These are phyloP conservation scores for Aegle marmelos DNA, from an alignment of 345 rosid species.

Conservation along the genomic window DNA sequence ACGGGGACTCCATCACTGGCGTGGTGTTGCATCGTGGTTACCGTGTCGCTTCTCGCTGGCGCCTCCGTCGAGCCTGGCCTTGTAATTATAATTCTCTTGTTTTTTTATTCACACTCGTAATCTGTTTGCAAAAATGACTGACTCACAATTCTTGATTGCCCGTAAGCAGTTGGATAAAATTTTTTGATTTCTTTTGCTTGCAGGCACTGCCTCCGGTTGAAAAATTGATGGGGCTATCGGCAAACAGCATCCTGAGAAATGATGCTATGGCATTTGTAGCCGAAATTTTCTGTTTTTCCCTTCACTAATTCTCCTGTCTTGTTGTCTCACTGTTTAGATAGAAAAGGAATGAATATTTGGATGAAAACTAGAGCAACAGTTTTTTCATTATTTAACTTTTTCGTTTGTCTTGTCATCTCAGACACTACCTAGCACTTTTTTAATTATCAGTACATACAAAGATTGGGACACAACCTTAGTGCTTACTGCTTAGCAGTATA, in stretches of 20 bases:
- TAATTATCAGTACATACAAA: too few relatives aligned
- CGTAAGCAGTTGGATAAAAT: background rate
- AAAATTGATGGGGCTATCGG: slow-evolving; percentile 19
- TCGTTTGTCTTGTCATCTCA: too few relatives aligned
- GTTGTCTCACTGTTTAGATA: background rate
- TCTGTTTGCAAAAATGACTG: slow-evolving; percentile 48
- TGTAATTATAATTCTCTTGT: slow-evolving; percentile 21
- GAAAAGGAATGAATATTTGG: too few relatives aligned
- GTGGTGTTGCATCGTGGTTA: slow-evolving; percentile 51
- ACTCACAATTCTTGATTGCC: background rate
- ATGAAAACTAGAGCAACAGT: too few relatives aligned
- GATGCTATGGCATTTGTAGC: background rate
- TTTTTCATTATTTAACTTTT: too few relatives aligned
- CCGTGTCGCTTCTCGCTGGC: slow-evolving; percentile 67
- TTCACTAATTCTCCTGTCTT: background rate
- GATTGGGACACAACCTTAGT: too few relatives aligned
- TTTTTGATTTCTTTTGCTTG: slow-evolving; percentile 3
- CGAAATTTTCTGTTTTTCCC: background rate
- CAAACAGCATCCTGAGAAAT: slow-evolving; percentile 9
- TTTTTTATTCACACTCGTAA: background rate
- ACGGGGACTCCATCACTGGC: slow-evolving; percentile 75
- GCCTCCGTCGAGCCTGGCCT: slow-evolving; percentile 73
- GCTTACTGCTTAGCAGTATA: too few relatives aligned
- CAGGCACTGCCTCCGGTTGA: slow-evolving; percentile 52
- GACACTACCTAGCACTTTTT: too few relatives aligned